Percentiles rank a stretch among this genome's conserved stretches.
These are phyloP conservation scores for Candida railenensis DNA, from an alignment of 805 yeast genomes.

Conservation along the genomic window DNA sequence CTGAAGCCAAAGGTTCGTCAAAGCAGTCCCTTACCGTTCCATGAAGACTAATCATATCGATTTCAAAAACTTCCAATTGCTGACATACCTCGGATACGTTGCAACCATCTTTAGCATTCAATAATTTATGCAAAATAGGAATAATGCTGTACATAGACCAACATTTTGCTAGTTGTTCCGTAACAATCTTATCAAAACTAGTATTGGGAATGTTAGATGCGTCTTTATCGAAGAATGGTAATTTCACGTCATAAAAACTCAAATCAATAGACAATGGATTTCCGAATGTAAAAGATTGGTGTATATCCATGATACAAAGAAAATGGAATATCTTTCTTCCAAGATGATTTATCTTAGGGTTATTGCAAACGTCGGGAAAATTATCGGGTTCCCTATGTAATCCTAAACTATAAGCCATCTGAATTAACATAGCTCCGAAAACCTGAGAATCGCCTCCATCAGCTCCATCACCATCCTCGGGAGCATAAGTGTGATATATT, in stretches of 20 bases:
- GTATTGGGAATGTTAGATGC: slow-evolving; percentile 36
- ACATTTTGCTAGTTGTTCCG: slow-evolving; percentile 28
- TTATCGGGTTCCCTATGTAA: slow-evolving; percentile 40
- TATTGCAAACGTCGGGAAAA: slow-evolving; percentile 19
- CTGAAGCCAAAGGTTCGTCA: neutral
- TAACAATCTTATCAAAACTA: slow-evolving; percentile 41
- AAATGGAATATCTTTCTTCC: slow-evolving; percentile 62
- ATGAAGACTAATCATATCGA: slow-evolving; percentile 23
- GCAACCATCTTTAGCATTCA: slow-evolving; percentile 40
- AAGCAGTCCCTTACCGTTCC: neutral
- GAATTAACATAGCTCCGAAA: slow-evolving; percentile 25
- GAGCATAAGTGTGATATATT: slow-evolving; percentile 34
- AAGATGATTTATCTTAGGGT: slow-evolving; percentile 36
- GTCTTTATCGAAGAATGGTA: slow-evolving; percentile 43
- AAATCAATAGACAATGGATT: slow-evolving; percentile 39
- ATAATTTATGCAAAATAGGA: slow-evolving; percentile 33
- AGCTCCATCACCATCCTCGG: slow-evolving; percentile 42
- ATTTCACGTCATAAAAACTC: slow-evolving; percentile 49
- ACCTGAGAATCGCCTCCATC: slow-evolving; percentile 38
- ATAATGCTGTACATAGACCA: slow-evolving; percentile 29
- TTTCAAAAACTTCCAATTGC: slow-evolving; percentile 36
- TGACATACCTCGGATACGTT: slow-evolving; percentile 36
- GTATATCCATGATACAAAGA: slow-evolving; percentile 45
- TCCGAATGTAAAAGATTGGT: slow-evolving; percentile 48
- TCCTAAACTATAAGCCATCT: slow-evolving; percentile 41